Evolutionary conservation across 1,139 yeast genomes (phyloP).

Genomic region (Suhomyces bolitotheri): DNA sequence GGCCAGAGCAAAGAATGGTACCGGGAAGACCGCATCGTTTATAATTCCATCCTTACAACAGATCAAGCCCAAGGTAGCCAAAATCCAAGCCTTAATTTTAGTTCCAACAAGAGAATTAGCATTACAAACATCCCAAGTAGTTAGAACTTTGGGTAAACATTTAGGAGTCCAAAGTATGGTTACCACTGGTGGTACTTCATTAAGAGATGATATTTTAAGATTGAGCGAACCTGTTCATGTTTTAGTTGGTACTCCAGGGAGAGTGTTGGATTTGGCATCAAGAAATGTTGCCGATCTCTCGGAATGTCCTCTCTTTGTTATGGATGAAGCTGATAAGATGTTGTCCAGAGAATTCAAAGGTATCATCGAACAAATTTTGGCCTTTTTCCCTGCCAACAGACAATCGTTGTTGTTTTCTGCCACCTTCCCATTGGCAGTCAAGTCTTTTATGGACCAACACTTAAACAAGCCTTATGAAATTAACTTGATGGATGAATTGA

Average conservation of each 20-base stretch:
- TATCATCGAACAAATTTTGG: slow-evolving; percentile 83
- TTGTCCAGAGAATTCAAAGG: slow-evolving; percentile 86
- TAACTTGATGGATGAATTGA: slow-evolving; percentile 95
- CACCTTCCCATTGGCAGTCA: slow-evolving; percentile 93
- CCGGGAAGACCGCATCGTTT: slow-evolving; percentile 98
- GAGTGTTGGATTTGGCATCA: slow-evolving; percentile 91
- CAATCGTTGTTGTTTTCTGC: slow-evolving; percentile 92
- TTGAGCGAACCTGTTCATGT: slow-evolving; percentile 89
- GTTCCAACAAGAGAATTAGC: slow-evolving; percentile 96
- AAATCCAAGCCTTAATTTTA: slow-evolving; percentile 84
- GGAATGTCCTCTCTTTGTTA: slow-evolving; percentile 84
- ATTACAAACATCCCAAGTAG: slow-evolving; percentile 96
- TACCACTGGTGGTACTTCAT: slow-evolving; percentile 96
- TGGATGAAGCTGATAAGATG: slow-evolving; percentile 99
- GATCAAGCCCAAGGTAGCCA: slow-evolving; percentile 77
- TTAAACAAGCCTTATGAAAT: slow-evolving; percentile 91
- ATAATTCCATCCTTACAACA: slow-evolving; percentile 84
- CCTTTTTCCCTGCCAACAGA: slow-evolving; percentile 74
- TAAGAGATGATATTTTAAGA: slow-evolving; percentile 92
- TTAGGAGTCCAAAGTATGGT: slow-evolving; percentile 94
- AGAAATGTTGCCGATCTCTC: slow-evolving; percentile 85
- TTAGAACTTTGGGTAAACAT: slow-evolving; percentile 95
- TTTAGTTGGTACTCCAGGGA: slow-evolving; percentile 93
- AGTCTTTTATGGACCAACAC: slow-evolving; percentile 89
- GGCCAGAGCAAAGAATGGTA: slow-evolving; percentile 98